Evolutionary conservation across 2,329 filamentous ascomycete genomes (phyloP), one percentile per base, ranked within the genome.

Genomic region (Paecilomyces formosus): DNA sequence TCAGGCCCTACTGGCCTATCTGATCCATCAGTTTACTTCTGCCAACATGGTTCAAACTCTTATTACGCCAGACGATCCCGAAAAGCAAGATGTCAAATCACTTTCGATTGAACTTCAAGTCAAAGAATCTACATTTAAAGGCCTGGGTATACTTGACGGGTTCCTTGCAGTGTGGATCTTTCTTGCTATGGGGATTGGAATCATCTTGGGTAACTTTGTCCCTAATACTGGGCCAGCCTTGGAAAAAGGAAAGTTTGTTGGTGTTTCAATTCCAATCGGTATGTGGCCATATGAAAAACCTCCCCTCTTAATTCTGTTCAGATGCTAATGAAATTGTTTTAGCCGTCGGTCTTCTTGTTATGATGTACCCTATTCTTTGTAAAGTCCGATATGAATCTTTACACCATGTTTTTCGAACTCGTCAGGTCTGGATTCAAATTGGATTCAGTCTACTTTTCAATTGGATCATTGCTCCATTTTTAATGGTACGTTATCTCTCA

Each of bases 291-390:
- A n/a, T n/a, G n/a, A n/a, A n/a, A n/a, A n/a, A n/a, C n/a, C n/a
- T n/a, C n/a, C n/a, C n/a, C n/a, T n/a, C n/a, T n/a, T n/a, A n/a
- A n/a, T n/a, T n/a, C n/a, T n/a, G n/a, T n/a, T n/a, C n/a, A n/a
- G n/a, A n/a, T n/a, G n/a, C n/a, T n/a, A n/a, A n/a, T n/a, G n/a
- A n/a, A n/a, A n/a, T n/a, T n/a, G n/a, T n/a, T n/a, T n/a, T 39
- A 89, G 90, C 90, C 0, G 77, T 95, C 54, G 90, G 91, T 0
- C 76, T 96, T 0, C 80, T 96, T 1, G 86, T 95, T 50, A 96
- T 96, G 90, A 96, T 96, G 90, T 96, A 94, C 68, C 92, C 90
- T 0, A 95, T 96, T 60, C 78, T 96, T 0, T 95, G 90, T 81
- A 94, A 94, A 72, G 88, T 95, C 5, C 85, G 85, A 45, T 94